These are phyloP conservation scores for Bipolaris victoriae DNA, from an alignment of 2,329 filamentous ascomycete genomes.

Conservation along the genomic window DNA sequence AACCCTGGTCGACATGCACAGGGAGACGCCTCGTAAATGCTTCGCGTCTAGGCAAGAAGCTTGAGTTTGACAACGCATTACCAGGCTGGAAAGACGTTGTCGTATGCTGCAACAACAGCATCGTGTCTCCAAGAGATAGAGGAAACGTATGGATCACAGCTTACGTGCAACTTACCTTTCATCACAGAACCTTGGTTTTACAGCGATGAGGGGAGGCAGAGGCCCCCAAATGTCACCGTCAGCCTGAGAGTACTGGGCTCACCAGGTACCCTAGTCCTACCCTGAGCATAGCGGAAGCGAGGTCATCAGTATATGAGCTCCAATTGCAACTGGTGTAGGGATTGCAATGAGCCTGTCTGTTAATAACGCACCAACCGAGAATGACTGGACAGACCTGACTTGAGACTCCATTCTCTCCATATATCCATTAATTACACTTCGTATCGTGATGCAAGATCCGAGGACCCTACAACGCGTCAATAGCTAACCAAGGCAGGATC, in stretches of 20 bases:
- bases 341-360: constrained; percentile 5
- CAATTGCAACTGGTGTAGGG: not conserved
- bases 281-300: not conserved
- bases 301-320: not conserved
- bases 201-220: constrained; percentile 4
- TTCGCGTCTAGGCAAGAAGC: constrained; percentile 25
- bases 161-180: not conserved
- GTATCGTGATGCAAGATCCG: constrained; percentile 26
- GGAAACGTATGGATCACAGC: not conserved
- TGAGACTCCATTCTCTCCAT: constrained; percentile 12
- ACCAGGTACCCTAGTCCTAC: not conserved
- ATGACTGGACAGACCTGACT: constrained; percentile 15
- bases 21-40: constrained; percentile 15
- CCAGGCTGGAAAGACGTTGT: not conserved
- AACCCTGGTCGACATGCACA: constrained; percentile 7
- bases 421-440: constrained; percentile 14
- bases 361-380: constrained; percentile 8
- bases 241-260: not conserved
- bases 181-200: constrained; percentile 4
- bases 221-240: constrained; percentile 1
- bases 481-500: constrained; percentile 13
- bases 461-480: constrained; percentile 31
- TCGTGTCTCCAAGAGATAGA: not conserved
- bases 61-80: constrained; percentile 18
- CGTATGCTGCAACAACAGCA: not conserved